A percentile compares a stretch with the other conserved stretches of the same genome.
Evolutionary conservation across 2,329 filamentous ascomycete species (phyloP).

Genomic region (Alternaria longipes): DNA sequence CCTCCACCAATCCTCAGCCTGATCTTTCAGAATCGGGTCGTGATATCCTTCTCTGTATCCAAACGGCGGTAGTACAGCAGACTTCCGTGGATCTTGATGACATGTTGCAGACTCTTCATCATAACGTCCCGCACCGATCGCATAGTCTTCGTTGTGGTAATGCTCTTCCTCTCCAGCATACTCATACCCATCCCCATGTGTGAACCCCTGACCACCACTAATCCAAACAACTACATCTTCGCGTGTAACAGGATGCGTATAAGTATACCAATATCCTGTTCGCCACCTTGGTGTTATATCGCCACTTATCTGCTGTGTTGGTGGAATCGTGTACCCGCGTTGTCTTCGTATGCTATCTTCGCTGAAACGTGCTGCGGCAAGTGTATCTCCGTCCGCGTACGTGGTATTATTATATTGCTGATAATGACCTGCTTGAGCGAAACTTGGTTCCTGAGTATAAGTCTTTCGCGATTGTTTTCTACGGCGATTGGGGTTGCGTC

Average conservation of each 20-base stretch:
- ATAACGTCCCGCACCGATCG: not conserved
- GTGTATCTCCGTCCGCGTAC: not conserved
- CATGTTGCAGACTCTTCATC: not conserved
- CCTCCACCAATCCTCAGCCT: not conserved
- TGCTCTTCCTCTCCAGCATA: not conserved
- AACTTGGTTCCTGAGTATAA: not conserved
- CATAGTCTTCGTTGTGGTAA: not conserved
- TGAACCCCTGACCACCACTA: not conserved
- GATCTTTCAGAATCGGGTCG: not conserved
- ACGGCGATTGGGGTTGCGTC: not conserved
- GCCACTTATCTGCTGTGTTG: not conserved
- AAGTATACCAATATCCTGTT: not conserved
- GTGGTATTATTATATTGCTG: not conserved
- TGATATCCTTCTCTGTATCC: not conserved
- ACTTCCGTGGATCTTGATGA: fast-evolving
- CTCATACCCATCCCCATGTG: not conserved
- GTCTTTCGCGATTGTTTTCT: not conserved
- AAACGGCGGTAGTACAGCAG: not conserved
- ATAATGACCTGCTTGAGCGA: not conserved
- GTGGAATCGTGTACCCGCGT: not conserved
- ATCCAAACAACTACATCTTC: not conserved
- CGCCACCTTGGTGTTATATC: not conserved
- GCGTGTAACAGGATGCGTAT: not conserved
- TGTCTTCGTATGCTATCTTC: conserved; percentile 20
- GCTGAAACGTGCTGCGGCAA: conserved; percentile 1